Percentiles rank a stretch among this genome's conserved stretches.
Conservation (phyloP, 352 stramenopile genomes). For the Phytopythium sindhum region DNA sequence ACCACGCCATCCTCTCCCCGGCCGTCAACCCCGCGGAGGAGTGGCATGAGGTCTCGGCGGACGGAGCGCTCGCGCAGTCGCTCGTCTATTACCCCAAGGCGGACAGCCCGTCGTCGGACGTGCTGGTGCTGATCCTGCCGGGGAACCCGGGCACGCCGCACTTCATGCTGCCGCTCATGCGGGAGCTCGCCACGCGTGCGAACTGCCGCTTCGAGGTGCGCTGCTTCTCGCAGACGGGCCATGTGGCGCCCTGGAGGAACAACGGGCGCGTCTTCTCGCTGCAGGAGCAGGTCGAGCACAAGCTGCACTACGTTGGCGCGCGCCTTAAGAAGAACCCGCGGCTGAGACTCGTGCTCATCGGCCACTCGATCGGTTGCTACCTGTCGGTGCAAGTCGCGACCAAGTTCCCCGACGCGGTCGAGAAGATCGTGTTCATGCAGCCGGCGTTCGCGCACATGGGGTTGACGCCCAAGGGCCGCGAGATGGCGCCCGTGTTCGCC, state of each 20-base stretch:
- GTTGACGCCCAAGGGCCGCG: constrained; percentile 33
- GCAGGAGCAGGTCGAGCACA: constrained; percentile 57
- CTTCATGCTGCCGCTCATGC: constrained; percentile 70
- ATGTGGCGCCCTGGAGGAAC: constrained; percentile 71
- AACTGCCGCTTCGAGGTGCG: constrained; percentile 47
- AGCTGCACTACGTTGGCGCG: constrained; percentile 40
- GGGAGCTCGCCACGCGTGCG: constrained; percentile 33
- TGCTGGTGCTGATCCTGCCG: constrained; percentile 58
- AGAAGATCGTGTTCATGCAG: constrained; percentile 67
- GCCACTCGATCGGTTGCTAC: constrained; percentile 65
- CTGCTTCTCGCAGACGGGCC: constrained; percentile 51
- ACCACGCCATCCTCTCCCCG: neutral
- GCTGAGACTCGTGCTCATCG: constrained; percentile 50
- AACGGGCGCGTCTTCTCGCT: constrained; percentile 43
- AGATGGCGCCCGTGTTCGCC: constrained; percentile 50
- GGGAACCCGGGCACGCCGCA: constrained; percentile 64
- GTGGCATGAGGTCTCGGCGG: constrained; percentile 40
- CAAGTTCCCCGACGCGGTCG: constrained; percentile 48
- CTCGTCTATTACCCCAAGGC: constrained; percentile 38
- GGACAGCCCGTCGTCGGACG: constrained; percentile 18
- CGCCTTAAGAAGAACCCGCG: constrained; percentile 41
- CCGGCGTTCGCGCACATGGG: constrained; percentile 67
- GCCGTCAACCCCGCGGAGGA: constrained; percentile 28
- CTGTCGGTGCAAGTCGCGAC: constrained; percentile 49
- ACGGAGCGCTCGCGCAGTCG: constrained; percentile 40